Evolutionary conservation across 345 rosid species (phyloP).

Genomic region (Salix caprea): DNA sequence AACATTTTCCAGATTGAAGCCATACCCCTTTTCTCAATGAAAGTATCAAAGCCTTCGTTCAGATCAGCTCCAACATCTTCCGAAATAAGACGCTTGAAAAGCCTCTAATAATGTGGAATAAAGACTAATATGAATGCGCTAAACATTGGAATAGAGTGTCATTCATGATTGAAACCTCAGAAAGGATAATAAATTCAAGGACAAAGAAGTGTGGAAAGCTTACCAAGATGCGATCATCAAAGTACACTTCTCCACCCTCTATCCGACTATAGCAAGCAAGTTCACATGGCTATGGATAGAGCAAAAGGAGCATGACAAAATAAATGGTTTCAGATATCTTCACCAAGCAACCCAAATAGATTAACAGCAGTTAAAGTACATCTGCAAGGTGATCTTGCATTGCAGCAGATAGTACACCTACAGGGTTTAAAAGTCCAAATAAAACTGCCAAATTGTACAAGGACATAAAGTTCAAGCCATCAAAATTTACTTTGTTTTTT

Average conservation of each 20-base stretch:
- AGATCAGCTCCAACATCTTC: slow-evolving; percentile 91
- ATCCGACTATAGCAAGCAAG: slow-evolving; percentile 84
- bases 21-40: slow-evolving; percentile 68
- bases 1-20: slow-evolving; percentile 1
- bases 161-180: slow-evolving; percentile 8
- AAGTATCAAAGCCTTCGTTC: slow-evolving; percentile 89
- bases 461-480: neutral
- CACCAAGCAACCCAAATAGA: neutral
- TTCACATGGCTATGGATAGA: slow-evolving; percentile 68
- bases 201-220: slow-evolving; percentile 21
- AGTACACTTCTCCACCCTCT: slow-evolving; percentile 81
- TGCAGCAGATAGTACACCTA: no score
- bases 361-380: neutral
- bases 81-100: slow-evolving; percentile 67
- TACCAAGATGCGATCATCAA: slow-evolving; percentile 78
- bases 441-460: no score
- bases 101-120: slow-evolving; percentile 52
- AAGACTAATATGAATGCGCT: slow-evolving; percentile 15
- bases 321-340: neutral
- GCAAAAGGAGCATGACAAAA: neutral
- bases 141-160: neutral
- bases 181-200: neutral
- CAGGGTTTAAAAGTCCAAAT: no score
- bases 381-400: neutral
- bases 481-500: neutral